Conservation (phyloP, 225 moss, liverwort and hornwort genomes). For the Sphagnum tenellum region DNA sequence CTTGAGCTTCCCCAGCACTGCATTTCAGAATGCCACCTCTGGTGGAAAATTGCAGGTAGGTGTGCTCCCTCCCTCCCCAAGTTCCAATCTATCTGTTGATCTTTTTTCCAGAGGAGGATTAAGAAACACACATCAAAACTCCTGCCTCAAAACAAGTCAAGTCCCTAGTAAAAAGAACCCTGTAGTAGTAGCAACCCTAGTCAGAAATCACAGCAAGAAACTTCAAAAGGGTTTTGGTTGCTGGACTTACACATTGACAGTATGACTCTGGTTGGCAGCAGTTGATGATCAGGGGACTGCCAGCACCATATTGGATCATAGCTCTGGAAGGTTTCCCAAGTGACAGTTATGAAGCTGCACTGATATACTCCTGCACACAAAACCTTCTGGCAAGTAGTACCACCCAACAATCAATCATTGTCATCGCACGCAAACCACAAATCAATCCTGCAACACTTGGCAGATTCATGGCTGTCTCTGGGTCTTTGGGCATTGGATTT, state of each 20-base stretch:
- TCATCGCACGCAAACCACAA: conserved; percentile 27
- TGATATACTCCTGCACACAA: conserved; percentile 46
- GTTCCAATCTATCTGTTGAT: no score
- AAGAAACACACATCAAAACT: no score
- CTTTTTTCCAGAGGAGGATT: no score
- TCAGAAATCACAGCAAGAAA: background rate
- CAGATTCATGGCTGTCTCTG: conserved; percentile 24
- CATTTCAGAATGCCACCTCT: conserved; percentile 35
- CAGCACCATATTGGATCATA: conserved; percentile 32
- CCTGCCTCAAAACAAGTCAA: no score
- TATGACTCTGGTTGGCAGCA: conserved; percentile 4
- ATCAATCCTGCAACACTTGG: conserved; percentile 10
- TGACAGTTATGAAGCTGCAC: conserved; percentile 29
- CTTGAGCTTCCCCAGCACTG: conserved; percentile 19
- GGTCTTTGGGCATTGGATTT: conserved; percentile 18
- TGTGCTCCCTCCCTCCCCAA: background rate
- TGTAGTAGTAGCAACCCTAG: no score
- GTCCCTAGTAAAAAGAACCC: no score
- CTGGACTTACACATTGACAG: background rate
- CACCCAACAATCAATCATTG: conserved; percentile 31
- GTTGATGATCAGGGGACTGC: conserved; percentile 21
- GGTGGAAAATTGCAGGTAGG: conserved; percentile 44
- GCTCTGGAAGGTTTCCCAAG: conserved; percentile 42
- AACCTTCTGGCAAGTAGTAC: conserved; percentile 10
- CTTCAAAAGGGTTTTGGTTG: background rate